Evolutionary conservation across 345 rosid species (phyloP), one percentile per base, ranked within the genome.

Genomic region (Toxicodendron radicans): DNA sequence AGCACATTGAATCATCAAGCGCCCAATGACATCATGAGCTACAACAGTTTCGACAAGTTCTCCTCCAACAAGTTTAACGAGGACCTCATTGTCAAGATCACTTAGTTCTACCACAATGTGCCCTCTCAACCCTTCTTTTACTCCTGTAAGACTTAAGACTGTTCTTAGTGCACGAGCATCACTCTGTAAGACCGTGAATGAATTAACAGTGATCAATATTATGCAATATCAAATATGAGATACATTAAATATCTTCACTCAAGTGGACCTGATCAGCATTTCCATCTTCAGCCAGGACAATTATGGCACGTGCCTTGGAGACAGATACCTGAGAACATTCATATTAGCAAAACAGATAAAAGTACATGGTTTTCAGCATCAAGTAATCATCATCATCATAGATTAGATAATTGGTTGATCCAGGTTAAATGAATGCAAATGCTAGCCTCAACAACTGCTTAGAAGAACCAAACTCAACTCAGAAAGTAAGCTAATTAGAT

Each of bases 1-100:
- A 21, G 95, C 95, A 70, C 95, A 90, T 75, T 90, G 92, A 85
- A 90, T 90, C 95, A 90, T 90, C 80, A 90, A 82, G 54, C 95
- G 91, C 54, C 92, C 95, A 65, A 88, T 90, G 21, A 90, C 95
- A 85, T 90, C 92, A 77, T 90, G 95, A 63, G 95, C 95, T 11
- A 90, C 92, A 49, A 90, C 90, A 61, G 91, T 90, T 84, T 90
- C 87, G 30, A 90, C 86, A 80, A 87, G 95, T 41, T 87, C 92
- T 12, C 91, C 91, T 12, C 95, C 92, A 68, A 90, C 95, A 78
- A 90, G 95, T 81, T 90, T 90, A 71, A 90, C 91, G 7, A 90
- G 86, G 76, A 90, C 84, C 84, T 90, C 95, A 74, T 88, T 90
- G 80, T 90, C 91, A 23, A 90, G 91, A 81, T 90, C 95, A 60